phyloP scores from a whole-genome alignment of 164 flowering plant genomes.

The Taxillus chinensis region DNA sequence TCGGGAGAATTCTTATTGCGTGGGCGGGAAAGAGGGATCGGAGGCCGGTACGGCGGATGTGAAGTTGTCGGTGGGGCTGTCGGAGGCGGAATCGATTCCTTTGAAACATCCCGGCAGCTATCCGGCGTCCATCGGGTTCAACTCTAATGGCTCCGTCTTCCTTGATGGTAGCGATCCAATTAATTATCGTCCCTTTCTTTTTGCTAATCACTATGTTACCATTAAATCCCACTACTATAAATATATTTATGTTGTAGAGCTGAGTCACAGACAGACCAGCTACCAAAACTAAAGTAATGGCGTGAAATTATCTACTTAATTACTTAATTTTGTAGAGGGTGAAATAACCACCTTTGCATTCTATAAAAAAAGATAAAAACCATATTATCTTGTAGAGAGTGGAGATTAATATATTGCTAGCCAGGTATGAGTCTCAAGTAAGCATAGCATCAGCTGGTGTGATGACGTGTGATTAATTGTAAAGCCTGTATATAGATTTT shows the following conservation, averaged over 20 bases:
- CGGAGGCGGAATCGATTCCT: slow-evolving; percentile 38
- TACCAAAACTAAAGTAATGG: not conserved
- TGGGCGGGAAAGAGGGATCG: slow-evolving; percentile 18
- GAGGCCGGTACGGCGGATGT: slow-evolving; percentile 17
- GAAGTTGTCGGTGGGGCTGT: slow-evolving; percentile 46
- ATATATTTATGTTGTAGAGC: not conserved
- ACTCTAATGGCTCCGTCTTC: slow-evolving; percentile 64
- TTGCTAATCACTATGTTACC: not conserved
- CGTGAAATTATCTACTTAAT: not conserved
- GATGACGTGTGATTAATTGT: no score
- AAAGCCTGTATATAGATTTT: no score
- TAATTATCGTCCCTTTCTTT: not conserved
- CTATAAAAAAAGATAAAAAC: no score
- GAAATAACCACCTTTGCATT: no score
- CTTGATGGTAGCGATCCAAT: slow-evolving; percentile 48
- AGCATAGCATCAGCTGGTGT: no score
- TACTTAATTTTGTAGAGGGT: no score
- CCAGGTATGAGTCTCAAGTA: no score
- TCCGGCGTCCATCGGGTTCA: slow-evolving; percentile 68
- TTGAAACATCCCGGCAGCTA: slow-evolving; percentile 57
- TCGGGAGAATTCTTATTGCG: slow-evolving; percentile 23
- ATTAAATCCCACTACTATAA: not conserved
- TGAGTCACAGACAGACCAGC: no score
- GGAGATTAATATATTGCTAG: no score
- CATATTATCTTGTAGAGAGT: no score